Base-by-base conservation (phyloP, 2,329 filamentous ascomycete species). In the Phoma sp. region DNA sequence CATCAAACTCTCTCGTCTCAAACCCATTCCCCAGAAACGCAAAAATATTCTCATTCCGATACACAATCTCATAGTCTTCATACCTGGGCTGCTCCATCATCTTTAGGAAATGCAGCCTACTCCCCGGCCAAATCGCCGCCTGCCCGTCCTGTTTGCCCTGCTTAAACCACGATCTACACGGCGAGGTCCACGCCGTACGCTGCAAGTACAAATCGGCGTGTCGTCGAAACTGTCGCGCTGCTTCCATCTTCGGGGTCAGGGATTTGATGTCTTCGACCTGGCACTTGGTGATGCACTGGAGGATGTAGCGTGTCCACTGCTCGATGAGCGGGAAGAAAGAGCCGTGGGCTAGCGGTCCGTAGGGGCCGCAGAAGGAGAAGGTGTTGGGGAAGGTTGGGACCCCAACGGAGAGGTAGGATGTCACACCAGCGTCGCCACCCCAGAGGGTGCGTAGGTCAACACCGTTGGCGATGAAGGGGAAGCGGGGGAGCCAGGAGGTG, bases 361-460 rank as follows among this genome's bases (percentile, higher is more conserved):
- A 65, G 0, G 66, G 62, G 1, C 78, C 78, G 53, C 74, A 76
- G 61, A 76, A 77, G 17, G 66, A 71, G 50, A 78, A 78, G 51
- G 78, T 73, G 61, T 80, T 81, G 5, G 78, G 78, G 57, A 77
- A 78, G 0, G 58, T 64, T 2, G 76, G 76, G n/a, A 78, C 71
- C 14, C 60, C 74, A 28, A 79, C 68, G 57, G 61, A 66, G 37
- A 80, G 74, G 61, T 79, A 80, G 2, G 70, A 75, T 20, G 67
- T 75, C 1, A 77, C 72, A 33, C 74, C 71, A 0, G 68, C 46
- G 9, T 64, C 51, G 9, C 61, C 53, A 26, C 65, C 62, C 77
- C 77, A 80, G 21, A 76, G 42, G 10, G 74, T 63, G 25, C 69
- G 67, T 4, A 79, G 57, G 51, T 71, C 67, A 11, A 42, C 47